Evolutionary conservation across 2,329 filamentous ascomycete genomes (phyloP).

Genomic region (Claviceps fusiformis): DNA sequence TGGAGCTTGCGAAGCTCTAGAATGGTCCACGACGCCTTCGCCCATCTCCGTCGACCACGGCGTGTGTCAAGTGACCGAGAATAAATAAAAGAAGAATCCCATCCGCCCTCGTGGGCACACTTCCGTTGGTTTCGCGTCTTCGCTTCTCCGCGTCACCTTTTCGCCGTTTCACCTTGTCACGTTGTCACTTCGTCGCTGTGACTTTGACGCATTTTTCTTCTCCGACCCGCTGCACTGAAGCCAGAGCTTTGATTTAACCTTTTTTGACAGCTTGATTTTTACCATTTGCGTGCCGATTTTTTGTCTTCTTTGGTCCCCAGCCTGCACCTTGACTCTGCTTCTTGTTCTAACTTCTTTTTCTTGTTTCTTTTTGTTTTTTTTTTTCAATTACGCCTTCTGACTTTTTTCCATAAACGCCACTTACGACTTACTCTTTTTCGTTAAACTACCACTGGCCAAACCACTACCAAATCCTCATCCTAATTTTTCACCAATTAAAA

Average conservation of each 20-base stretch:
- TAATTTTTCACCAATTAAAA: background rate
- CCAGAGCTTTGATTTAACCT: background rate
- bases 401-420: too few relatives aligned
- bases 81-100: conserved; percentile 6
- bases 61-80: conserved; percentile 7
- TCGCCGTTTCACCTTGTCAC: too few relatives aligned
- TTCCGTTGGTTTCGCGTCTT: background rate
- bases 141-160: background rate
- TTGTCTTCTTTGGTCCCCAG: too few relatives aligned
- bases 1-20: conserved; percentile 4
- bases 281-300: background rate
- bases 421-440: background rate
- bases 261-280: background rate
- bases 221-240: background rate
- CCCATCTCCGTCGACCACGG: conserved; percentile 8
- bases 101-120: conserved; percentile 2
- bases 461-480: background rate
- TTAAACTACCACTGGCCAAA: background rate
- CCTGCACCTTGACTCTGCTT: too few relatives aligned
- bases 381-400: too few relatives aligned
- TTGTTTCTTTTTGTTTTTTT: background rate
- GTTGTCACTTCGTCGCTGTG: background rate
- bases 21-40: conserved; percentile 3
- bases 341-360: background rate
- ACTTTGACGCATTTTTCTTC: background rate